Evolutionary conservation across 2,329 filamentous ascomycete species (phyloP).

Genomic region (Venturia pyrina): DNA sequence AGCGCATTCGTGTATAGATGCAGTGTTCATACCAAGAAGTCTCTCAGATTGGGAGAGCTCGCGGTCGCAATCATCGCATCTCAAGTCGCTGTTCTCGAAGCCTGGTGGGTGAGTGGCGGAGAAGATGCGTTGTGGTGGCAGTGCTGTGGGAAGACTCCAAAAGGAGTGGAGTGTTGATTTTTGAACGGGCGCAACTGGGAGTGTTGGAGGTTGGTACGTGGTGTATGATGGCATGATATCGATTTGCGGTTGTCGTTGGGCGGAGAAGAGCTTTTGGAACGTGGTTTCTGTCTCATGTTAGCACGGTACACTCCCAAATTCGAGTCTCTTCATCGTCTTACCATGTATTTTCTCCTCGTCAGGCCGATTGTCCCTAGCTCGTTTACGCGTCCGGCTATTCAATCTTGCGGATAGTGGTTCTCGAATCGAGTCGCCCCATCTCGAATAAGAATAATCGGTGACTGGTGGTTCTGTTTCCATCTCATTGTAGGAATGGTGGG

Average conservation of each 20-base stretch:
- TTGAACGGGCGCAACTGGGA: constrained; percentile 22
- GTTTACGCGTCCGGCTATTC: constrained; percentile 48
- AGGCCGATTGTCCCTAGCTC: constrained; percentile 48
- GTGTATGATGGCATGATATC: constrained; percentile 6
- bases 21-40: constrained; percentile 27
- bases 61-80: constrained; percentile 37
- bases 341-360: constrained; percentile 46
- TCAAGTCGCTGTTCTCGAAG: constrained; percentile 15
- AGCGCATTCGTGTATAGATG: constrained; percentile 19
- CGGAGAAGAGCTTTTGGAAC: constrained; percentile 34
- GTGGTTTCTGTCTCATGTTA: constrained; percentile 30
- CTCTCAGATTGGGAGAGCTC: constrained; percentile 16
- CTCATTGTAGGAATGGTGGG: constrained; percentile 13
- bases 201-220: constrained; percentile 15
- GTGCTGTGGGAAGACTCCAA: constrained; percentile 32
- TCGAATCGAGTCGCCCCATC: constrained; percentile 24
- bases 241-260: constrained; percentile 26
- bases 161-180: constrained; percentile 38
- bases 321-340: constrained; percentile 23
- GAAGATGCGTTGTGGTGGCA: constrained; percentile 18
- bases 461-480: constrained; percentile 21
- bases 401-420: constrained; percentile 26
- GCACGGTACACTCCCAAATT: neutral
- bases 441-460: constrained; percentile 16
- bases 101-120: constrained; percentile 14